Conservation (phyloP, 2,329 filamentous ascomycete genomes). For the Ceratocystis huliohia region DNA sequence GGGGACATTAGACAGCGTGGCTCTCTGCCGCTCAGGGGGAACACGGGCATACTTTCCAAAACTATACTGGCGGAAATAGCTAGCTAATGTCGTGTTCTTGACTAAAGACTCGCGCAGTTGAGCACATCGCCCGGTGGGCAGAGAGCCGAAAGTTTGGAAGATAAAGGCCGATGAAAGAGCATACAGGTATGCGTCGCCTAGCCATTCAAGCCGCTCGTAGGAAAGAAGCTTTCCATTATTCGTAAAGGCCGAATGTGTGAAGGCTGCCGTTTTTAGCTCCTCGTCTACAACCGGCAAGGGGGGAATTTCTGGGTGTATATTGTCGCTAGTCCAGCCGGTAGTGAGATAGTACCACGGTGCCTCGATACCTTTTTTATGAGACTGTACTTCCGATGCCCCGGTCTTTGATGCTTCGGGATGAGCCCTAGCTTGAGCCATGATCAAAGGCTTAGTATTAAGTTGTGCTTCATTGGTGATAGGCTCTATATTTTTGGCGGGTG, state of each 20-base stretch:
- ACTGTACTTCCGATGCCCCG: background rate
- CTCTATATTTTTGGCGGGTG: background rate
- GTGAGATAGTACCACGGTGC: constrained; percentile 25
- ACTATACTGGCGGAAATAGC: constrained; percentile 57
- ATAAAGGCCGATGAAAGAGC: constrained; percentile 64
- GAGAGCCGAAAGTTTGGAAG: constrained; percentile 53
- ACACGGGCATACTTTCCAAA: constrained; percentile 53
- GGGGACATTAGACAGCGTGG: constrained; percentile 28
- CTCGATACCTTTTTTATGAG: constrained; percentile 16
- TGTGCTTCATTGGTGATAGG: background rate
- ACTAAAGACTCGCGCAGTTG: constrained; percentile 68
- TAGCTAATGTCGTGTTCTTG: constrained; percentile 63
- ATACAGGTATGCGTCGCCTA: constrained; percentile 79
- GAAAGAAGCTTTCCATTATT: constrained; percentile 30
- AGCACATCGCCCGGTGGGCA: constrained; percentile 55
- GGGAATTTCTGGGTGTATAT: constrained; percentile 39
- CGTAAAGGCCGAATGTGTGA: constrained; percentile 49
- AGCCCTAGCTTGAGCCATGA: background rate
- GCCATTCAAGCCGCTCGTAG: constrained; percentile 79
- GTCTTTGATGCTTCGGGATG: background rate
- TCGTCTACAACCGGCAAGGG: constrained; percentile 51
- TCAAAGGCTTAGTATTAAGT: background rate
- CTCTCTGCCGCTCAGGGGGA: constrained; percentile 29
- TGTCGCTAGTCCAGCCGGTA: constrained; percentile 39
- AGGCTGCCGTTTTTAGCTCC: constrained; percentile 47